A percentile compares a stretch with the other conserved stretches of the same genome.
These are phyloP conservation scores for Marasmius tenuissimus DNA, from an alignment of 1,284 basidiomycete species.

Conservation along the genomic window DNA sequence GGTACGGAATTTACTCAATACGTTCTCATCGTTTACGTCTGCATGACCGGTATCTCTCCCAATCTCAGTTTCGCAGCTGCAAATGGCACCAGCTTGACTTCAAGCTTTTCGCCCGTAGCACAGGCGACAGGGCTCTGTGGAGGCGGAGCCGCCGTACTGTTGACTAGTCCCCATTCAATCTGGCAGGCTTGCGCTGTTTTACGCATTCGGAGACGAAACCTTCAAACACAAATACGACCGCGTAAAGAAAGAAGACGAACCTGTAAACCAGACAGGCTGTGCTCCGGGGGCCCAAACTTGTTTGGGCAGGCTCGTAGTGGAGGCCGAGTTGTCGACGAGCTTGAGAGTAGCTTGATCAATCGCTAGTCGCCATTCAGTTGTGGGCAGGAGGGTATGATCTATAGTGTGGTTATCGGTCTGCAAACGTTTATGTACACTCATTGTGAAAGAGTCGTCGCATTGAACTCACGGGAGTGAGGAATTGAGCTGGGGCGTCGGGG, in stretches of 20 bases:
- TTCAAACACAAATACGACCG: neutral
- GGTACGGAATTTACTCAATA: too few relatives aligned
- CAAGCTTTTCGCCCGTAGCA: constrained; percentile 23
- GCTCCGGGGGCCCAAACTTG: constrained; percentile 37
- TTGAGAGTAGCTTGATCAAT: constrained; percentile 36
- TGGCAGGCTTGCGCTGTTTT: constrained; percentile 30
- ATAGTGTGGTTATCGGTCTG: constrained; percentile 32
- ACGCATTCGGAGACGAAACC: too few relatives aligned
- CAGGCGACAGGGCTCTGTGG: constrained; percentile 33
- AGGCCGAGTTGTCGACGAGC: constrained; percentile 29
- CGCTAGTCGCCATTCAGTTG: constrained; percentile 34
- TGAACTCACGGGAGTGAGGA: constrained; percentile 27
- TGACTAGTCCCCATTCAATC: constrained; percentile 33
- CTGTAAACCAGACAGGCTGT: constrained; percentile 35
- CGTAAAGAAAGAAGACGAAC: constrained; percentile 1
- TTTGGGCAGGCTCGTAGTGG: constrained; percentile 27
- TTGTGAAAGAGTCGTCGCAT: neutral
- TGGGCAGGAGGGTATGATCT: constrained; percentile 36
- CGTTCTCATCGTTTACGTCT: neutral
- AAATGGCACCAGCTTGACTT: constrained; percentile 37
- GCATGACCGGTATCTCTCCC: constrained; percentile 38
- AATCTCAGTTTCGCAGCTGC: constrained; percentile 36
- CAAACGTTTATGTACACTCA: neutral
- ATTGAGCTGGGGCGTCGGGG: constrained; percentile 32
- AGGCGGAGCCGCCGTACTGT: constrained; percentile 33